Evolutionary conservation across 768 basidiomycete genomes (phyloP).

Genomic region (Pleurotus tuoliensis): DNA sequence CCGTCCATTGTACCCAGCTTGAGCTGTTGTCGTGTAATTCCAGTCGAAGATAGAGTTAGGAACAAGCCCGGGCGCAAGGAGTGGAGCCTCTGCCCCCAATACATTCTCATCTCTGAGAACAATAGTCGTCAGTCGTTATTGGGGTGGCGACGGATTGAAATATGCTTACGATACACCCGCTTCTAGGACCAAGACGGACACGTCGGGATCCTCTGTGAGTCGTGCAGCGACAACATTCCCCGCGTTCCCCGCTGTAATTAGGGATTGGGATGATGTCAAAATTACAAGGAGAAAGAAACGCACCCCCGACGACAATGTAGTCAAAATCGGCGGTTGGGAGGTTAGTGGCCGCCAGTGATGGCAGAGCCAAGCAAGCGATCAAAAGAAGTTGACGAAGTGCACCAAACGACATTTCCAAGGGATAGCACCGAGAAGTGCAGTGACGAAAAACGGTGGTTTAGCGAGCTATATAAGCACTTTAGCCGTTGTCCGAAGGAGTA

Average conservation of each 20-base stretch:
- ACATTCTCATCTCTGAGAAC: conserved; percentile 15
- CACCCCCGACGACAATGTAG: conserved; percentile 6
- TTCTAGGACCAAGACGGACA: background rate
- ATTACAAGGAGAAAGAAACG: background rate
- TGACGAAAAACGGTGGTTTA: too few species aligned
- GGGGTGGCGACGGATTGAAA: too few species aligned
- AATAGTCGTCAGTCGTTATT: background rate
- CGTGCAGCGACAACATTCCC: conserved; percentile 4
- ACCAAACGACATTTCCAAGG: too few species aligned
- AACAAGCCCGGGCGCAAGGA: conserved; percentile 11
- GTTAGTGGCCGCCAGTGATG: too few species aligned
- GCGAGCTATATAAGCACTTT: too few species aligned
- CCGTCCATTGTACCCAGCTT: conserved; percentile 22
- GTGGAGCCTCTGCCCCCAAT: conserved; percentile 12
- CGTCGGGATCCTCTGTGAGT: background rate
- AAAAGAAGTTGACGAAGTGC: too few species aligned
- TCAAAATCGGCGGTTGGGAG: background rate
- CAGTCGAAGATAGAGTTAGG: conserved; percentile 21
- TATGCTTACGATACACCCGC: conserved; percentile 5
- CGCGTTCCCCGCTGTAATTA: background rate
- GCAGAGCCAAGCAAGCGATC: too few species aligned
- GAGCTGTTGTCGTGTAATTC: conserved; percentile 33
- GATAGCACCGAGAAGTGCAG: too few species aligned
- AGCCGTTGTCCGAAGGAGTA: too few species aligned
- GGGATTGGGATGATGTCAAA: background rate